Evolutionary conservation across 2,329 filamentous ascomycete species (phyloP).

Genomic region (Claviceps pusilla): DNA sequence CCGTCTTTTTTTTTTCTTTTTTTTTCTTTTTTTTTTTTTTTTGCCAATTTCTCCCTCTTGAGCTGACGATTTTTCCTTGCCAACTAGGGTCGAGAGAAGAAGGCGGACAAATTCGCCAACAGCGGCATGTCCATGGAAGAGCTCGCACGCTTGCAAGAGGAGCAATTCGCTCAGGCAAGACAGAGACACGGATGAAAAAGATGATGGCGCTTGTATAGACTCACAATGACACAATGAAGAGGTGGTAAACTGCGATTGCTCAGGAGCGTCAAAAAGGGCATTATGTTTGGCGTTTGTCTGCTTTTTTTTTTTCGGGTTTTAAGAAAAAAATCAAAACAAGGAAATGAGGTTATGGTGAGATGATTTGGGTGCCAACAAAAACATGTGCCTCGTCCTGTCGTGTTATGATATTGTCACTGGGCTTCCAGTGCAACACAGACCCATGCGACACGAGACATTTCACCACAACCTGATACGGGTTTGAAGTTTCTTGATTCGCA

Average conservation of each 20-base stretch:
- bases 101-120: conserved; percentile 91
- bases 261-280: conserved; percentile 15
- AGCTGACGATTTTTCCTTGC: neutral
- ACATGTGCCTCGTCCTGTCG: neutral
- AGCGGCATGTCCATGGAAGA: conserved; percentile 87
- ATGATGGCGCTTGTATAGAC: neutral
- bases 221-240: neutral
- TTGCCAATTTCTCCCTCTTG: conserved; percentile 13
- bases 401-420: neutral
- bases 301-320: neutral
- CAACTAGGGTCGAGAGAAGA: conserved; percentile 75
- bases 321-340: neutral
- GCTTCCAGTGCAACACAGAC: neutral
- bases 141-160: conserved; percentile 73
- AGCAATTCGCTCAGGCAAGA: conserved; percentile 68
- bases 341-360: neutral
- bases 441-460: neutral
- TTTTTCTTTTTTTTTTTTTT: conserved; percentile 25
- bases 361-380: neutral
- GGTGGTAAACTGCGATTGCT: conserved; percentile 1
- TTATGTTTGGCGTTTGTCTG: conserved; percentile 19
- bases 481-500: neutral
- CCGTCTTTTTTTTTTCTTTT: too few species aligned
- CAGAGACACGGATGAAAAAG: conserved; percentile 17
- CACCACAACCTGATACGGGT: neutral